These are phyloP conservation scores for Mallotus nudiflorus DNA, from an alignment of 345 rosid species.

Conservation along the genomic window DNA sequence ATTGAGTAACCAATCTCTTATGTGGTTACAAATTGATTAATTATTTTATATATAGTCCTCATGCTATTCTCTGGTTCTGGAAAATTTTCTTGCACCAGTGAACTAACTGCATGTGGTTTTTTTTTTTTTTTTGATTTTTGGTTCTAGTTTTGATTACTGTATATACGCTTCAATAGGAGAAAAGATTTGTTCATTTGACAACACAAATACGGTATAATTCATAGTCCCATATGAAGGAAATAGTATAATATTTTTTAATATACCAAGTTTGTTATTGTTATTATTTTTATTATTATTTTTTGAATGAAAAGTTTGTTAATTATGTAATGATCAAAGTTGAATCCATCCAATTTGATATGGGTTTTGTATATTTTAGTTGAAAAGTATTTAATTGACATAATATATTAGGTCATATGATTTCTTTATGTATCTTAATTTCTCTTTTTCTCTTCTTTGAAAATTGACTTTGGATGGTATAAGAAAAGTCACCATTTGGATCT, in stretches of 20 bases:
- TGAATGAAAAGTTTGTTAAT: neutral
- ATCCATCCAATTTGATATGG: neutral
- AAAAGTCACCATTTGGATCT: slow-evolving; percentile 8
- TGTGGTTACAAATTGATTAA: neutral
- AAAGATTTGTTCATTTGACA: neutral
- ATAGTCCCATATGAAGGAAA: neutral
- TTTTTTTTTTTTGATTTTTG: neutral
- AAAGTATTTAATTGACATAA: no score
- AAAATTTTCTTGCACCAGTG: no score
- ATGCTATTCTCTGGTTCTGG: no score
- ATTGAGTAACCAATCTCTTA: slow-evolving; percentile 13
- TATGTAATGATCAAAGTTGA: neutral
- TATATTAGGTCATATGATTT: no score
- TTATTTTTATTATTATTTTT: neutral
- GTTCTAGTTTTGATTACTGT: neutral
- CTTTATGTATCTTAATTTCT: no score
- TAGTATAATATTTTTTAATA: no score
- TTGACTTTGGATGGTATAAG: neutral
- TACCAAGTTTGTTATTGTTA: neutral
- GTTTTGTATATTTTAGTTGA: neutral
- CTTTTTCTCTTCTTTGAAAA: no score
- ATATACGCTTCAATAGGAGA: neutral
- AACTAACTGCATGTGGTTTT: neutral
- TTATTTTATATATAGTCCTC: no score
- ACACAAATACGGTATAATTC: neutral